Base-by-base conservation (phyloP, 148 eudicot species). In the Hydrangea macrophylla region DNA sequence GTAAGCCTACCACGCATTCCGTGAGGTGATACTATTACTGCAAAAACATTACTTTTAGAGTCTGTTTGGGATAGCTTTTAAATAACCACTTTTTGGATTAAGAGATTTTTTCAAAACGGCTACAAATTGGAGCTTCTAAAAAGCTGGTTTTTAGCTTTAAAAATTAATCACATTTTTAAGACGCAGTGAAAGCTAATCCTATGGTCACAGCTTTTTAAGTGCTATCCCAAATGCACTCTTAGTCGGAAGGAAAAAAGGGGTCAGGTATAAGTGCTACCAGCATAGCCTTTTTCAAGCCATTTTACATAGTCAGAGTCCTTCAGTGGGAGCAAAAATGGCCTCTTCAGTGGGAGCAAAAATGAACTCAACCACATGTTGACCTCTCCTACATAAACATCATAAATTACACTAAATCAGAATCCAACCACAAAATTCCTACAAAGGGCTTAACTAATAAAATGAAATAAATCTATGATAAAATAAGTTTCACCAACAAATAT, bases 281-380 rank as follows among this genome's bases (percentile, higher is more conserved):
- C 1, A 35, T 36, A n/a, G 33, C 8, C 26, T 23, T 24, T 9
- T 35, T 35, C n/a, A 36, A 67, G n/a, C n/a, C 35, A 55, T 39
- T 55, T 51, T 30, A 55, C 35, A 15, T 15, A 18, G 22, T 18
- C 23, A 33, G 45, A 53, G 18, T 30, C 28, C 20, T 26, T 18
- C 6, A 22, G 77, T 92, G 58, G 90, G 98, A 76, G 86, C 96
- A 71, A 85, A 93, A 42, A 93, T 74, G 33, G 92, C 83, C 70
- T 93, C 98, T 79, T 93, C 98, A 13, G 84, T 86, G 55, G 98
- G 95, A 60, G 96, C 81, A 81, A 93, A 93, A 63, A 93, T 78
- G 64, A 90, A 90, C 80, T 90, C 96, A 73, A 86, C 77, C 65
- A 90, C 84, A 36, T 86, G 94, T 62, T 86, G 96, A 59, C 98